Evolutionary conservation across 345 rosid genomes (phyloP).

Genomic region (Balakata baccata): DNA sequence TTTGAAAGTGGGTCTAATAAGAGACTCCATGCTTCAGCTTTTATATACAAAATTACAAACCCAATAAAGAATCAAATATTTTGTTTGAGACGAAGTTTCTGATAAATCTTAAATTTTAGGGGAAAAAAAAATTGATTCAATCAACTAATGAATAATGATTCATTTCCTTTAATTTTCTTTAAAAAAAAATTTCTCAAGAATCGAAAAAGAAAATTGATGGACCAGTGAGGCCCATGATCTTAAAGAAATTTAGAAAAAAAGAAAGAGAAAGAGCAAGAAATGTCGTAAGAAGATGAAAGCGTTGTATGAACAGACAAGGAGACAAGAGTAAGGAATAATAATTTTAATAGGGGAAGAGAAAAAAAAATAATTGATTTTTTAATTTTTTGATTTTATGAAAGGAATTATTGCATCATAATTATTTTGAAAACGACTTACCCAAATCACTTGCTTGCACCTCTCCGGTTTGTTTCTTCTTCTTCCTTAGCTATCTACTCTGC

Average conservation of each 20-base stretch:
- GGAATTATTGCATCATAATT: slow-evolving; percentile 29
- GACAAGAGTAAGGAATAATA: slow-evolving; percentile 25
- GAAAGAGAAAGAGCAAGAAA: slow-evolving; percentile 24
- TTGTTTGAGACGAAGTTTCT: slow-evolving; percentile 36
- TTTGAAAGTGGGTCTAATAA: slow-evolving; percentile 21
- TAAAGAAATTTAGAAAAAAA: slow-evolving; percentile 12
- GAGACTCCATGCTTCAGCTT: slow-evolving; percentile 19
- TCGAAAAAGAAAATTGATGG: slow-evolving; percentile 13
- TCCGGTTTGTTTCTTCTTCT: background rate
- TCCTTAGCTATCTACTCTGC: background rate
- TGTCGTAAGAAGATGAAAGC: slow-evolving; percentile 40
- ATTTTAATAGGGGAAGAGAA: slow-evolving; percentile 2
- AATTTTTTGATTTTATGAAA: slow-evolving; percentile 6
- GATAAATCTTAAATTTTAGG: slow-evolving; percentile 16
- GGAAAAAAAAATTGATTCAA: background rate
- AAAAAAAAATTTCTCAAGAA: background rate
- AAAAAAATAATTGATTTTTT: slow-evolving; percentile 15
- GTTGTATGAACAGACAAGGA: slow-evolving; percentile 37
- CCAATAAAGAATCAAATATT: slow-evolving; percentile 5
- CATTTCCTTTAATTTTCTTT: slow-evolving; percentile 15
- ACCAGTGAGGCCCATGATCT: slow-evolving; percentile 11
- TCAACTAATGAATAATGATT: background rate
- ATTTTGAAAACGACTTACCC: slow-evolving; percentile 54
- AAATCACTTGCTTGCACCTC: background rate
- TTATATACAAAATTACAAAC: slow-evolving; percentile 13